Evolutionary conservation across 1,284 basidiomycete species (phyloP).

Genomic region (Cerioporus squamosus): DNA sequence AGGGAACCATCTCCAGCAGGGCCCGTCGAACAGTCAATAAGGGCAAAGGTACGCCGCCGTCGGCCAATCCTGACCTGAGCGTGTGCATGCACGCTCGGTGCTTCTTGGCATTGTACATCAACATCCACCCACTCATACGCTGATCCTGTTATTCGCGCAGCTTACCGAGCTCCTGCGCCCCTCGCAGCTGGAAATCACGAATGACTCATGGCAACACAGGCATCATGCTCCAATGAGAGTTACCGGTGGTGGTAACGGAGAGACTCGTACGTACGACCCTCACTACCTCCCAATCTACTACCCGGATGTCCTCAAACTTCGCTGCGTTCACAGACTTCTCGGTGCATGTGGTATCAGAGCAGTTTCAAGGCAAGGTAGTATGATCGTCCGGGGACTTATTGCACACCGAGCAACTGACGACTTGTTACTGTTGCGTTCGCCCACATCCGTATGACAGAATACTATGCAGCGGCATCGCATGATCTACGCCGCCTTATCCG

Average conservation of each 20-base stretch:
- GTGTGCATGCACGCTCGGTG: constrained; percentile 1
- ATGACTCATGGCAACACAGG: constrained; percentile 79
- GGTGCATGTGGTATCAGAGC: constrained; percentile 69
- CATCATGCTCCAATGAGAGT: constrained; percentile 78
- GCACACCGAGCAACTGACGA: constrained; percentile 3
- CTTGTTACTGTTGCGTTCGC: constrained; percentile 5
- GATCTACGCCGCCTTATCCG: constrained; percentile 69
- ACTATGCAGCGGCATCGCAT: constrained; percentile 81
- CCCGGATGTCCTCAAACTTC: constrained; percentile 13
- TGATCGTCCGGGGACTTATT: neutral
- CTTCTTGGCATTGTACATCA: constrained; percentile 3
- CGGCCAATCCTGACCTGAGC: constrained; percentile 4
- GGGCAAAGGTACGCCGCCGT: constrained; percentile 51
- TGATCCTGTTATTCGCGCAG: constrained; percentile 40
- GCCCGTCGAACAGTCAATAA: constrained; percentile 51
- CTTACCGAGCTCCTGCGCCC: constrained; percentile 62
- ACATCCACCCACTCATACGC: neutral
- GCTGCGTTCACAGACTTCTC: constrained; percentile 63
- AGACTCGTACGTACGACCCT: constrained; percentile 64
- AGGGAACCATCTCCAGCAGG: constrained; percentile 32
- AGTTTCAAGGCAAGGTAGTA: constrained; percentile 72
- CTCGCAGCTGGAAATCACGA: constrained; percentile 61
- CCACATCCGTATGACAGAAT: constrained; percentile 44
- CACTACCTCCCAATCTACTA: neutral
- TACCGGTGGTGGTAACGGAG: constrained; percentile 60